Percentiles rank a stretch among this genome's conserved stretches.
These are phyloP conservation scores for Collybiopsis luxurians DNA, from an alignment of 768 basidiomycete species.

Conservation along the genomic window DNA sequence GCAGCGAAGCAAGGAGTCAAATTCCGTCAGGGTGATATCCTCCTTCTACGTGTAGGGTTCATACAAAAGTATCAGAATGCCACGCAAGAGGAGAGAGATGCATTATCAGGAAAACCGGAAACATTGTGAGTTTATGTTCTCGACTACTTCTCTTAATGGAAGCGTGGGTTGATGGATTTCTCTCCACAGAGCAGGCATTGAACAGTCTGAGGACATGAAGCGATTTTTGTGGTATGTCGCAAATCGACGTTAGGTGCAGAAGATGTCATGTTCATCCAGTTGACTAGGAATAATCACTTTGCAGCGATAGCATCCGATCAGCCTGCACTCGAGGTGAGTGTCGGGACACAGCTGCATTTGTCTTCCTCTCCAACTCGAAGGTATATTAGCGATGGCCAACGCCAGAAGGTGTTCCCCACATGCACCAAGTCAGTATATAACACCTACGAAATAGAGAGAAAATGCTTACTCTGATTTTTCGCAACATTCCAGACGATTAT, in stretches of 20 bases:
- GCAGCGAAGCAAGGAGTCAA: conserved; percentile 56
- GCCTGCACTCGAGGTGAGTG: conserved; percentile 56
- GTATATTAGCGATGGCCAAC: conserved; percentile 51
- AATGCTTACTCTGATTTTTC: conserved; percentile 3
- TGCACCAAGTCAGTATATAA: conserved; percentile 55
- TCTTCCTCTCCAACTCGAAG: background rate
- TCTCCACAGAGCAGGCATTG: conserved; percentile 55
- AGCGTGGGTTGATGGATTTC: background rate
- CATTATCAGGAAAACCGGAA: conserved; percentile 38
- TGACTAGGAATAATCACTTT: conserved; percentile 76
- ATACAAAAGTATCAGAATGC: conserved; percentile 50
- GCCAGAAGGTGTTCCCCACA: conserved; percentile 34
- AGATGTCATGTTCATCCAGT: too few relatives aligned
- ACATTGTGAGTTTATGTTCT: conserved; percentile 44
- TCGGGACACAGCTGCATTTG: background rate
- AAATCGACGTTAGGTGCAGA: too few relatives aligned
- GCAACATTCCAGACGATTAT: conserved; percentile 69
- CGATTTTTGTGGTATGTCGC: conserved; percentile 62
- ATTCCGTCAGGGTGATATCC: conserved; percentile 58
- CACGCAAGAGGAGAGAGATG: conserved; percentile 42
- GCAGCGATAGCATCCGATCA: conserved; percentile 68
- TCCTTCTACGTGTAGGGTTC: conserved; percentile 61
- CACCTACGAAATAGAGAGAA: conserved; percentile 3
- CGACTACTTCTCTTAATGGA: background rate
- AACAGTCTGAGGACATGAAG: conserved; percentile 69